Conservation (phyloP, 257 asterid genomes). For the Leonotis leonurus region DNA sequence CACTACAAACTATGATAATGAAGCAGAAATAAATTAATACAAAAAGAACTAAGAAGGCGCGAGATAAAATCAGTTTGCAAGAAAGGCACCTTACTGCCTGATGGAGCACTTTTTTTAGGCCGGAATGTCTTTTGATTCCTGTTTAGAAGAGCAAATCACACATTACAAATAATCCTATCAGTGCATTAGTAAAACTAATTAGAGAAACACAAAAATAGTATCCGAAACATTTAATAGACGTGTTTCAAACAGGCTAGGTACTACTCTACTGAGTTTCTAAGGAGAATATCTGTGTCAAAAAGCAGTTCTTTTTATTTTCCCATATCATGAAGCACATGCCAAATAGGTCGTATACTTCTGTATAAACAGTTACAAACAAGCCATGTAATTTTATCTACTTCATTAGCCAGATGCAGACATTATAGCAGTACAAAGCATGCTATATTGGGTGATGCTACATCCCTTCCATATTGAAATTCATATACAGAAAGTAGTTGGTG, state of each 20-base stretch:
- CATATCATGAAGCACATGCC: not conserved
- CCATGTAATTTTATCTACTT: not conserved
- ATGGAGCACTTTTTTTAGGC: conserved; percentile 91
- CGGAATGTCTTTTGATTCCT: conserved; percentile 95
- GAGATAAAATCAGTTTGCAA: conserved; percentile 10
- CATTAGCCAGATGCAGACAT: not conserved
- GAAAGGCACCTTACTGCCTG: conserved; percentile 82
- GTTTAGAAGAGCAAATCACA: conserved; percentile 21
- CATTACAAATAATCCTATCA: not conserved
- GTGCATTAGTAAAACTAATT: not conserved
- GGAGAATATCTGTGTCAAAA: not conserved
- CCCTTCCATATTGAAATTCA: not conserved
- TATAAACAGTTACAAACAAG: not conserved
- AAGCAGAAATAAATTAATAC: not conserved
- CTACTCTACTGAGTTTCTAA: not conserved
- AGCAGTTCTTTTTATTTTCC: not conserved
- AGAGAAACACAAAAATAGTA: not conserved
- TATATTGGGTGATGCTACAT: not conserved
- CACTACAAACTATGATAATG: not conserved
- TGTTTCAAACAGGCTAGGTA: not conserved
- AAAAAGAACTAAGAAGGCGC: not conserved
- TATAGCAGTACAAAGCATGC: not conserved
- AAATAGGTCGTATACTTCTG: not conserved
- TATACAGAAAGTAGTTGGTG: not conserved
- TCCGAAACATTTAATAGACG: not conserved